Evolutionary conservation across 2,329 filamentous ascomycete genomes (phyloP).

Genomic region (Penicillium nordicum): DNA sequence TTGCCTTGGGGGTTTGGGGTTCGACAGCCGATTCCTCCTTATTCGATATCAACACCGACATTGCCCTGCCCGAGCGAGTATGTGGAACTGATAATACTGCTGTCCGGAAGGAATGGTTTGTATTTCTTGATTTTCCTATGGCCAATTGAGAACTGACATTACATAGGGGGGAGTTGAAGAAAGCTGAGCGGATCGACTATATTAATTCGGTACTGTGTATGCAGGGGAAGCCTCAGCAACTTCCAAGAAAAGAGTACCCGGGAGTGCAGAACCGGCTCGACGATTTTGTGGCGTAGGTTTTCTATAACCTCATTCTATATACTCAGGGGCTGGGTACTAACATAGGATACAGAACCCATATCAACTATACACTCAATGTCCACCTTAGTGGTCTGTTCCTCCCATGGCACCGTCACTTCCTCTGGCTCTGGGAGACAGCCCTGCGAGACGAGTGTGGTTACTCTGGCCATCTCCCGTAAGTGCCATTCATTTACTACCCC

Average conservation of each 20-base stretch:
- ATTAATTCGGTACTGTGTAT: slow-evolving; percentile 27
- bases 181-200: slow-evolving; percentile 21
- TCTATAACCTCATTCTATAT: not conserved
- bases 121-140: not conserved
- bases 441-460: slow-evolving; percentile 38
- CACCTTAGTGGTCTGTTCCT: slow-evolving; percentile 26
- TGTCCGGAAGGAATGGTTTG: slow-evolving; percentile 19
- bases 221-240: slow-evolving; percentile 13
- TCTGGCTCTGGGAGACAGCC: slow-evolving; percentile 28
- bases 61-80: not conserved
- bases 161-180: slow-evolving; percentile 19
- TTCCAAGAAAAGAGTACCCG: slow-evolving; percentile 21
- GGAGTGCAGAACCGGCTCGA: slow-evolving; percentile 27
- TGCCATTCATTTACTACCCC: too few relatives aligned
- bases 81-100: not conserved
- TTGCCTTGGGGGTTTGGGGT: not conserved
- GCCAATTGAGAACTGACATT: not conserved
- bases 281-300: slow-evolving; percentile 30
- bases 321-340: not conserved
- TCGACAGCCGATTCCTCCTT: not conserved
- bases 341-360: slow-evolving; percentile 15
- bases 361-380: slow-evolving; percentile 26
- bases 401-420: slow-evolving; percentile 35
- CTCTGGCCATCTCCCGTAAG: slow-evolving; percentile 25
- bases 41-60: not conserved